phyloP scores from a whole-genome alignment of 2,329 filamentous ascomycete genomes.

The Cryoendolithus antarcticus region DNA sequence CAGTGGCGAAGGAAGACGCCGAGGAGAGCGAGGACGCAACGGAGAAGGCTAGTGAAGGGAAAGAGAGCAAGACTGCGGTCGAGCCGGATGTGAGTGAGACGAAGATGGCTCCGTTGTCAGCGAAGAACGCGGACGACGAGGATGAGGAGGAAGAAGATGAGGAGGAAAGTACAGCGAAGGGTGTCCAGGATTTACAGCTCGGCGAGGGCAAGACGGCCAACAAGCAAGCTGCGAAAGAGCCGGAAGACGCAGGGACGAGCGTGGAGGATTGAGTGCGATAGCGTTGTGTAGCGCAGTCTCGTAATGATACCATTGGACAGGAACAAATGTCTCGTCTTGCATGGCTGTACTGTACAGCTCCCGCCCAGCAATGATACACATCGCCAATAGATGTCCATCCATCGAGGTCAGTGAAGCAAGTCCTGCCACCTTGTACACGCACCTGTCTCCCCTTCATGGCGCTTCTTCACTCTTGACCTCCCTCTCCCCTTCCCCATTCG shows the following conservation, averaged over 20 bases:
- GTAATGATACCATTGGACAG: neutral
- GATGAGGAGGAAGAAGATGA: constrained; percentile 9
- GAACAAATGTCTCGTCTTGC: neutral
- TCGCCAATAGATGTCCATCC: no score
- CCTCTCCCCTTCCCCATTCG: no score
- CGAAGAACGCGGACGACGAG: constrained; percentile 17
- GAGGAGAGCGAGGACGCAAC: neutral
- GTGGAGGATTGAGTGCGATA: constrained; percentile 23
- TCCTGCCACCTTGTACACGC: no score
- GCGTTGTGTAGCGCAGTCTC: neutral
- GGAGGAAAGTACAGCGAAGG: constrained; percentile 7
- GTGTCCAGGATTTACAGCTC: constrained; percentile 9
- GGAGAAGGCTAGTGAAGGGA: neutral
- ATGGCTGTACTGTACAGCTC: no score
- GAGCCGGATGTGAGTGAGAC: constrained; percentile 21
- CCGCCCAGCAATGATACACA: no score
- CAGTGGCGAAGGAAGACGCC: neutral
- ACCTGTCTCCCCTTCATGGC: no score
- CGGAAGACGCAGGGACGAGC: constrained; percentile 22
- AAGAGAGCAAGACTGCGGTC: constrained; percentile 17
- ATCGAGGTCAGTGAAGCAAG: no score
- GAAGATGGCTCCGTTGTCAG: neutral
- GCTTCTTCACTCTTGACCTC: no score
- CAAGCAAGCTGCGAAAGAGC: constrained; percentile 17
- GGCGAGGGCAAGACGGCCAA: constrained; percentile 7